Base-by-base conservation (phyloP, 2,329 filamentous ascomycete species). In the Xylariaceae sp. region DNA sequence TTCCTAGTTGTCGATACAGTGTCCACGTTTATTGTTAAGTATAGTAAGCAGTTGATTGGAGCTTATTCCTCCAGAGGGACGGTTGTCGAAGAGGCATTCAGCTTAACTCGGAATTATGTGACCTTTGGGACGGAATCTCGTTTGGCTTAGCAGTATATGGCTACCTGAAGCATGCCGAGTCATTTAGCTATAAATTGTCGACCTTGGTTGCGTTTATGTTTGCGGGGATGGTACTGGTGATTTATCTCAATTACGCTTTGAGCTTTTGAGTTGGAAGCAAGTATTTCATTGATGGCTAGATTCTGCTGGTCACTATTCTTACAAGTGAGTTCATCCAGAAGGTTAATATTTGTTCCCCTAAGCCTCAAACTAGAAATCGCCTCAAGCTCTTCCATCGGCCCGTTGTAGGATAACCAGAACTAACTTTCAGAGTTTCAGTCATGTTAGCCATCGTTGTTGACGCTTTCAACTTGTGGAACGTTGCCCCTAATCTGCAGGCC, bases 41-140 rank as follows among this genome's bases (percentile, higher is more conserved):
- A 83, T 72, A 92, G 87, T 73, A 93, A 92, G 73, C 76, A 84
- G 52, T 88, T 89, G 1, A 78, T 97, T 42, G 79, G 87, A 46
- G 84, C 91, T 0, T 96, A 96, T 66, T 92, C 91, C 23, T 78
- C 85, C 41, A 93, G 92, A 59, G 93, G 92, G 51, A 92, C 88
- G 2, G 82, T 97, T 10, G 93, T 91, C 4, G 94, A 97, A 68
- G 94, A 99, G 73, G 93, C 97, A 48, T 83, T 99, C 65, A 92
- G 91, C 71, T 97, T 92, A 1, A 88, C 97, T 63, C 86, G 94
- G 59, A 97, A 96, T 67, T 89, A 93, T 6, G 86, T 91, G 6
- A 93, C 94, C 24, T 99, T 97, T 67, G 91, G 91, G 36, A 97
- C 92, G 0, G 92, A 97, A 72, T 89, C 93, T 50, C 92, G 93